Evolutionary conservation across 352 stramenopile genomes (phyloP).

Genomic region (Elongisporangium anandrum): DNA sequence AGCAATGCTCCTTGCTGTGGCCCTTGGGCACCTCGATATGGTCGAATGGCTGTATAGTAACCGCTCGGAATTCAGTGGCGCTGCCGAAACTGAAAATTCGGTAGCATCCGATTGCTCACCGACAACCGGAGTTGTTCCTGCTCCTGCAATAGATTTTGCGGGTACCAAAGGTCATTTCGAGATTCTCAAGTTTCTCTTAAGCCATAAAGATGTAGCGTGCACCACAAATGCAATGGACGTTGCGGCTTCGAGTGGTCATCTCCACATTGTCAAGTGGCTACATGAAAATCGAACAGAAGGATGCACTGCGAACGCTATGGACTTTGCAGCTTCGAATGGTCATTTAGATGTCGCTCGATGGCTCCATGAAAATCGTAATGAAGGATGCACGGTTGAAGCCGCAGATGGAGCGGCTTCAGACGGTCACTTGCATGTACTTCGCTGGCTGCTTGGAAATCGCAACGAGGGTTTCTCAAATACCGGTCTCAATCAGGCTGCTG

Average conservation of each 20-base stretch:
- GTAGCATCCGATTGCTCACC: too few relatives aligned
- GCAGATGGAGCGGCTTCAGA: conserved; percentile 38
- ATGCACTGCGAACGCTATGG: too few relatives aligned
- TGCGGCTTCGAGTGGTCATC: conserved; percentile 17
- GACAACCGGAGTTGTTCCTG: too few relatives aligned
- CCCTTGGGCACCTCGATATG: too few relatives aligned
- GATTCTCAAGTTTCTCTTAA: too few relatives aligned
- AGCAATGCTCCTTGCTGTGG: too few relatives aligned
- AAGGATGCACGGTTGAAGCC: conserved; percentile 35
- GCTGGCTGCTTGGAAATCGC: conserved; percentile 42
- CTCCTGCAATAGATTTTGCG: too few relatives aligned
- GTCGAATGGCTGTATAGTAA: too few relatives aligned
- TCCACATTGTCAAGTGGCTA: conserved; percentile 32
- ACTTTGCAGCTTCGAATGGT: conserved; percentile 25
- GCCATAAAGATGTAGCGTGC: too few relatives aligned
- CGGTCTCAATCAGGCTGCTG: conserved; percentile 23
- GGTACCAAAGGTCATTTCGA: too few relatives aligned
- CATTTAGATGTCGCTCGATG: conserved; percentile 42
- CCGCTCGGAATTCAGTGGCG: too few relatives aligned
- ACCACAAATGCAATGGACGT: conserved; percentile 9
- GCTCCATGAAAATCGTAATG: conserved; percentile 30
- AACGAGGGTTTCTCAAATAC: conserved; percentile 26
- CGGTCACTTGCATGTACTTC: conserved; percentile 44
- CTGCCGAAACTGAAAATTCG: too few relatives aligned
- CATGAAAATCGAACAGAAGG: conserved; percentile 17